Evolutionary conservation across 2,329 filamentous ascomycete genomes (phyloP).

Genomic region (Talaromyces marneffei): DNA sequence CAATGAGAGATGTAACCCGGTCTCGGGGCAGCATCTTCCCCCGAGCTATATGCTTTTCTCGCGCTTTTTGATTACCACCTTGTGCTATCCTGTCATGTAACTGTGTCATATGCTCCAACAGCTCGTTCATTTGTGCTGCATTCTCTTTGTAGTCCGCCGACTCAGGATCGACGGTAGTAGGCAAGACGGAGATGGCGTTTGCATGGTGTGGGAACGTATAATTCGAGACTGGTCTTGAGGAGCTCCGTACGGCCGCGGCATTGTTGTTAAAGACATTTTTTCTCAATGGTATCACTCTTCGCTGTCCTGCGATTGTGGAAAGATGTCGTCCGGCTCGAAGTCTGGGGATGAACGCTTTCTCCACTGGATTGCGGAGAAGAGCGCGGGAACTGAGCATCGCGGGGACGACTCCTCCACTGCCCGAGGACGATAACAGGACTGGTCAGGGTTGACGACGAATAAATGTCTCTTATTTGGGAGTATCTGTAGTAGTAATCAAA

Average conservation of each 20-base stretch:
- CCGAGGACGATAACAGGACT: neutral
- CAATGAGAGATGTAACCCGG: conserved; percentile 77
- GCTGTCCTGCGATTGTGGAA: conserved; percentile 7
- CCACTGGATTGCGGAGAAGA: conserved; percentile 1
- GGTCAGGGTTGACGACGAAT: neutral
- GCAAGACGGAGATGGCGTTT: conserved; percentile 72
- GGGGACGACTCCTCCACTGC: conserved; percentile 17
- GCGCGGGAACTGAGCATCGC: conserved; percentile 18
- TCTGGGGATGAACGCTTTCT: conserved; percentile 11
- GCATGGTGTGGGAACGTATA: conserved; percentile 80
- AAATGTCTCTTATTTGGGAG: neutral
- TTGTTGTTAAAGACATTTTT: neutral
- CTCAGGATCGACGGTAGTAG: conserved; percentile 67
- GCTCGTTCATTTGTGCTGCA: conserved; percentile 66
- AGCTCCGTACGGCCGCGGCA: conserved; percentile 8
- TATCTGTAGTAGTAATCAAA: neutral
- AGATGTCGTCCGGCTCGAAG: neutral
- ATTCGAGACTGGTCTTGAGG: conserved; percentile 54
- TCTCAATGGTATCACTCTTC: neutral
- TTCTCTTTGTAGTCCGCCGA: conserved; percentile 80
- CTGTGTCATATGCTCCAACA: conserved; percentile 61
- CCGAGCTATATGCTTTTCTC: conserved; percentile 77
- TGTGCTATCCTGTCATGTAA: conserved; percentile 66
- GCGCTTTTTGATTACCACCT: conserved; percentile 74
- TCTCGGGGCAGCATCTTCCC: conserved; percentile 95